Evolutionary conservation across 305 asterid genomes (phyloP).

Genomic region (Galium porrigens): DNA sequence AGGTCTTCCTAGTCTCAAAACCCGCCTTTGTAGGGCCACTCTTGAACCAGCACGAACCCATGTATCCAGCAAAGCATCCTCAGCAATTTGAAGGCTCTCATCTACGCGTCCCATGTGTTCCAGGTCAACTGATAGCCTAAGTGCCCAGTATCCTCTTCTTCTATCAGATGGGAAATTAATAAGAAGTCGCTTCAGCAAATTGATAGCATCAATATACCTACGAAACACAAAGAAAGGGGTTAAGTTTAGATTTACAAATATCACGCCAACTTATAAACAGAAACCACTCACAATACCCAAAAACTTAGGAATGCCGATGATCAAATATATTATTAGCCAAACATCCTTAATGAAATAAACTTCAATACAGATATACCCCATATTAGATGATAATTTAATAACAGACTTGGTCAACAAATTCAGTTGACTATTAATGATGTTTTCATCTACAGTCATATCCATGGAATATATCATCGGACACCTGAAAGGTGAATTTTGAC

Average conservation of each 20-base stretch:
- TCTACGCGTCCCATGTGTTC: constrained; percentile 68
- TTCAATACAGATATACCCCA: not conserved
- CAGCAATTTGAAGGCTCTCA: constrained; percentile 81
- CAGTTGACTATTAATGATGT: too few relatives aligned
- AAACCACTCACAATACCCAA: not conserved
- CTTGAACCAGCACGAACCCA: constrained; percentile 94
- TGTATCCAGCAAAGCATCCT: constrained; percentile 60
- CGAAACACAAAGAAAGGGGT: constrained; percentile 6
- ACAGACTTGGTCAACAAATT: not conserved
- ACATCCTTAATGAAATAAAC: not conserved
- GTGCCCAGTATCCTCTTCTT: constrained; percentile 89
- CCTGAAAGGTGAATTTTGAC: not conserved
- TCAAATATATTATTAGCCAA: not conserved
- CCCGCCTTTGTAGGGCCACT: constrained; percentile 69
- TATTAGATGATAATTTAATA: not conserved
- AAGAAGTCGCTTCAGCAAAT: constrained; percentile 53
- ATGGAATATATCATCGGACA: not conserved
- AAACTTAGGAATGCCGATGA: not conserved
- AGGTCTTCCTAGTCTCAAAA: constrained; percentile 76
- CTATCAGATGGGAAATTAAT: constrained; percentile 42
- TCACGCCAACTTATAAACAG: not conserved
- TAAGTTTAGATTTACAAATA: not conserved
- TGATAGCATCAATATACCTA: constrained; percentile 69
- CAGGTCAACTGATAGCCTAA: constrained; percentile 76
- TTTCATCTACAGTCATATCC: too few relatives aligned